These are phyloP conservation scores for Aspergillus novofumigatus DNA, from an alignment of 2,329 filamentous ascomycete genomes.

Conservation along the genomic window DNA sequence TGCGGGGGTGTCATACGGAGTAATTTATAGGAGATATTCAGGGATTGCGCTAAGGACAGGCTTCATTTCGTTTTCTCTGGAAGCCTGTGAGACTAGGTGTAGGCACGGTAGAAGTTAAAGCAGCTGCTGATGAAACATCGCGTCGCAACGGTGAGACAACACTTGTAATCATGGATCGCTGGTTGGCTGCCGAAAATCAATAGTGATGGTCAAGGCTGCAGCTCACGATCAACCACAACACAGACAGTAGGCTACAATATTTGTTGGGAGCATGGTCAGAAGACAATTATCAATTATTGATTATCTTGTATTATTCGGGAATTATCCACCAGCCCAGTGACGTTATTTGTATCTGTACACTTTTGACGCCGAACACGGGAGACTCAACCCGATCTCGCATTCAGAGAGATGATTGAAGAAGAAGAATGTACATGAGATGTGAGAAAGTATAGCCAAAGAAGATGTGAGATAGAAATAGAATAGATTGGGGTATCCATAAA, in stretches of 20 bases:
- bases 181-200: background rate
- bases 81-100: background rate
- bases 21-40: background rate
- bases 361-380: background rate
- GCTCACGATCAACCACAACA: too few relatives aligned
- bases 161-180: background rate
- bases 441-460: slow-evolving; percentile 1
- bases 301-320: background rate
- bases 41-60: background rate
- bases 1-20: background rate
- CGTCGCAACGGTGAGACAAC: background rate
- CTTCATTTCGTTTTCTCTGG: background rate
- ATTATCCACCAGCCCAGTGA: background rate
- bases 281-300: background rate
- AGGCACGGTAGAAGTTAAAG: background rate
- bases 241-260: too few relatives aligned
- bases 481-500: slow-evolving; percentile 4
- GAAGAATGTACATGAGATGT: background rate
- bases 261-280: too few relatives aligned
- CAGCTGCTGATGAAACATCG: background rate
- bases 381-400: background rate
- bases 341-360: background rate
- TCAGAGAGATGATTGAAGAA: background rate
- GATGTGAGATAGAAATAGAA: slow-evolving; percentile 9
- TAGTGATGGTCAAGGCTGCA: too few relatives aligned